Evolutionary conservation across 768 basidiomycete genomes (phyloP).

Genomic region (Trametes cinnabarina): DNA sequence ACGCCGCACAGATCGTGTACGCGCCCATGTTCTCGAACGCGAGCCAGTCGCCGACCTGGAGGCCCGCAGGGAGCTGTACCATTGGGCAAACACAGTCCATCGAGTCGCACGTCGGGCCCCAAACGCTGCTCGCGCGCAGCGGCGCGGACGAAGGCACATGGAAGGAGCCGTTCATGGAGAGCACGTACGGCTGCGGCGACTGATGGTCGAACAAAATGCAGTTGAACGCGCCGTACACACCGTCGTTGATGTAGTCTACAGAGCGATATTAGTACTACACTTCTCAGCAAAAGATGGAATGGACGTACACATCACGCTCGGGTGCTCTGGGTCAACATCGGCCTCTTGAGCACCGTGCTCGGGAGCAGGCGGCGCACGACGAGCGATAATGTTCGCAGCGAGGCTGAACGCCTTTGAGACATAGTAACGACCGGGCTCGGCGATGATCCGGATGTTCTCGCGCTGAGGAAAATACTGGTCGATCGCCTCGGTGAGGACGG

Average conservation of each 20-base stretch:
- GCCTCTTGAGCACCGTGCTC: constrained; percentile 24
- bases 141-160: constrained; percentile 46
- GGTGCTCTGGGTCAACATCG: constrained; percentile 37
- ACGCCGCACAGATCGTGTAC: constrained; percentile 97
- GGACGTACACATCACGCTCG: constrained; percentile 87
- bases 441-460: constrained; percentile 74
- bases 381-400: constrained; percentile 90
- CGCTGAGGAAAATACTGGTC: constrained; percentile 77
- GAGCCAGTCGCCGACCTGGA: constrained; percentile 95
- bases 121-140: constrained; percentile 66
- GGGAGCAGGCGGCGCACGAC: constrained; percentile 57
- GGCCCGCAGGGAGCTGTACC: constrained; percentile 57
- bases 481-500: constrained; percentile 67
- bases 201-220: constrained; percentile 98
- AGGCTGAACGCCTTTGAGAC: constrained; percentile 91
- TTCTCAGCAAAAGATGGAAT: constrained; percentile 13
- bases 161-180: constrained; percentile 68
- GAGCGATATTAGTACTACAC: not conserved
- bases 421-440: constrained; percentile 94
- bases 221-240: constrained; percentile 96
- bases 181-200: constrained; percentile 64
- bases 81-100: constrained; percentile 86
- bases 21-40: constrained; percentile 99
- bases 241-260: constrained; percentile 98
- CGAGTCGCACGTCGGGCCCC: constrained; percentile 99